A percentile compares a stretch with the other conserved stretches of the same genome.
Evolutionary conservation across 75 land plant species (phyloP).

Genomic region (Adiantum capillusveneris): DNA sequence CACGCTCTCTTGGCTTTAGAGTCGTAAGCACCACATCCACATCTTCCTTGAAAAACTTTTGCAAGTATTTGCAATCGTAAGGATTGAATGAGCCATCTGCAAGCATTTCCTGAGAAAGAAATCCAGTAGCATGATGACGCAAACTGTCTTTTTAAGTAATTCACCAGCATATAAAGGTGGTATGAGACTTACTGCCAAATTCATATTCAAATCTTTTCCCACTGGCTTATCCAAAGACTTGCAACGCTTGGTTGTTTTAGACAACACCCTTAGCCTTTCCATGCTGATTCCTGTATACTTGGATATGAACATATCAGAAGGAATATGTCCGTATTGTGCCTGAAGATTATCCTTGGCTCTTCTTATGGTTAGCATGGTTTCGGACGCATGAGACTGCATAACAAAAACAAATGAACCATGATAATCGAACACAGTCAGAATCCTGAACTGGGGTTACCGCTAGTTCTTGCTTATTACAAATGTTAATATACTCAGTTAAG

Average conservation of each 20-base stretch:
- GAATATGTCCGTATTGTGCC: conserved; percentile 53
- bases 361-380: conserved; percentile 59
- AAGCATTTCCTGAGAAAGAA: conserved; percentile 53
- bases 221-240: conserved; percentile 54
- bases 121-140: not conserved
- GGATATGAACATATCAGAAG: conserved; percentile 68
- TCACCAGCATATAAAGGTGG: no score
- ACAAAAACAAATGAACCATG: not conserved
- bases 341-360: conserved; percentile 67
- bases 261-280: conserved; percentile 51
- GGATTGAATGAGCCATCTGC: conserved; percentile 50
- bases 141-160: no score
- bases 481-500: not conserved
- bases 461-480: not conserved
- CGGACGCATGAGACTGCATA: conserved; percentile 73
- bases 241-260: conserved; percentile 32
- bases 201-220: conserved; percentile 45
- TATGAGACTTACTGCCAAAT: conserved; percentile 49
- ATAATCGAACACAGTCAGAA: no score
- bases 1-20: conserved; percentile 56
- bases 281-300: conserved; percentile 61
- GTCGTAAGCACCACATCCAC: conserved; percentile 43
- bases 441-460: not conserved
- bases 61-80: conserved; percentile 31
- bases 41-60: conserved; percentile 59